Conservation (phyloP, 208 protist genomes). For the Wallacemonas sp. region DNA sequence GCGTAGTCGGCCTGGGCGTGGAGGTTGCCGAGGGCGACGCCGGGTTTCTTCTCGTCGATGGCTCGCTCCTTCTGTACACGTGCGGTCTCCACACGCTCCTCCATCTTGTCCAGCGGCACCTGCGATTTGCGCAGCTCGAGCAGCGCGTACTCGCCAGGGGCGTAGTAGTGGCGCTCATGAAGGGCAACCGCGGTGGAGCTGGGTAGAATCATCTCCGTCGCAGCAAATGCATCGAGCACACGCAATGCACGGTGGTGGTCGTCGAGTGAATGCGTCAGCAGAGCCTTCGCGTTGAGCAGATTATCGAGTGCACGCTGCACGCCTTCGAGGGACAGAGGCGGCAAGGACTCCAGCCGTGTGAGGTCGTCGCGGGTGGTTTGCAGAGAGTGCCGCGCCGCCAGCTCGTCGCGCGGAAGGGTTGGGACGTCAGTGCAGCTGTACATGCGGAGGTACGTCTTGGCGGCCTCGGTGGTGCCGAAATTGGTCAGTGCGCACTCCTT, state of each 20-base stretch:
- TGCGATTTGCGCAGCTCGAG: slow-evolving; percentile 64
- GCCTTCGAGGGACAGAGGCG: slow-evolving; percentile 33
- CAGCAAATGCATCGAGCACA: slow-evolving; percentile 44
- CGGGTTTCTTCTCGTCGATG: slow-evolving; percentile 51
- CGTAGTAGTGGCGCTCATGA: slow-evolving; percentile 71
- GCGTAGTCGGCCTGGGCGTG: slow-evolving; percentile 80
- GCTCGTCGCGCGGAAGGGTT: slow-evolving; percentile 26
- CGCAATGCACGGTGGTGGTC: slow-evolving; percentile 27
- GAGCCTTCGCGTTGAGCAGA: slow-evolving; percentile 47
- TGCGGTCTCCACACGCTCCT: slow-evolving; percentile 44
- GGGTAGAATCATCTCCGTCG: slow-evolving; percentile 34
- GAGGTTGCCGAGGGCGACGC: slow-evolving; percentile 56
- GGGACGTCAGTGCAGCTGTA: slow-evolving; percentile 69
- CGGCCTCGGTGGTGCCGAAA: slow-evolving; percentile 29
- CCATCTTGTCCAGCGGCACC: slow-evolving; percentile 48
- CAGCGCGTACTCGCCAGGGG: slow-evolving; percentile 63
- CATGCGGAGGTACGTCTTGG: slow-evolving; percentile 43
- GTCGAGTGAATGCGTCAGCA: slow-evolving; percentile 49
- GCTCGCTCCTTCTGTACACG: slow-evolving; percentile 63
- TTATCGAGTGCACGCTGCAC: slow-evolving; percentile 61
- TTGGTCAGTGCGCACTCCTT: slow-evolving; percentile 29
- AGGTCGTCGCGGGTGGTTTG: slow-evolving; percentile 24
- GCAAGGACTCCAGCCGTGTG: slow-evolving; percentile 29
- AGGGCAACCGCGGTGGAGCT: slow-evolving; percentile 61
- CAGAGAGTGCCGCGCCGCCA: slow-evolving; percentile 42